Evolutionary conservation across 106 monocot genomes (phyloP).

Genomic region (Acanthochlamys bracteata): DNA sequence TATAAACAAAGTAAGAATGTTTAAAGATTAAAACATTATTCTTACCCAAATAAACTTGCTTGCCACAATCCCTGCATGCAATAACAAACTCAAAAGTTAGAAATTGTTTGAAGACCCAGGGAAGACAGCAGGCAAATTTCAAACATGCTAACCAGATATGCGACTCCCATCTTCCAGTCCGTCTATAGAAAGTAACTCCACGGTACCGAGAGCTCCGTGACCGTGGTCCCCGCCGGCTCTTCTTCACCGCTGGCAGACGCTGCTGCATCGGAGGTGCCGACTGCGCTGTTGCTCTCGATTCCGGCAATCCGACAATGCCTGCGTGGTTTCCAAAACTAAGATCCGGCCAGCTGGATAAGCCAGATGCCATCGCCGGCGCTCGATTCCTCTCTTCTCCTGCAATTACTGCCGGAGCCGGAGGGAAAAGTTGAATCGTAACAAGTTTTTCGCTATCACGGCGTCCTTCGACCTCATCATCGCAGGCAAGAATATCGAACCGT

Average conservation of each 20-base stretch:
- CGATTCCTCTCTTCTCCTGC: no score
- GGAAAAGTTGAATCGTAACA: slow-evolving; percentile 31
- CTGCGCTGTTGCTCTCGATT: slow-evolving; percentile 3
- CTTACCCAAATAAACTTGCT: slow-evolving; percentile 81
- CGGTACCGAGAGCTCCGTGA: slow-evolving; percentile 81
- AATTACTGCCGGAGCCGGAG: background rate
- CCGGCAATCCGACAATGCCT: slow-evolving; percentile 4
- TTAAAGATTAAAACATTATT: background rate
- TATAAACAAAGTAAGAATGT: background rate
- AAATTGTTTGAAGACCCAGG: no score
- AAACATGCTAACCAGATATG: slow-evolving; percentile 54
- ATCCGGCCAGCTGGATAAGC: slow-evolving; percentile 30
- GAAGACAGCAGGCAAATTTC: background rate
- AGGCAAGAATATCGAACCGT: slow-evolving; percentile 46
- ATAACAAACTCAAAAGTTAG: background rate
- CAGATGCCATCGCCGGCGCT: background rate
- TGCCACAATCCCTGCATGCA: slow-evolving; percentile 74
- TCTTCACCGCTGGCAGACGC: slow-evolving; percentile 41
- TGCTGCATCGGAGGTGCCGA: slow-evolving; percentile 15
- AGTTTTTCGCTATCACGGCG: slow-evolving; percentile 8
- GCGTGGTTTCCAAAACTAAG: slow-evolving; percentile 26
- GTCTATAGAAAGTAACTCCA: slow-evolving; percentile 77
- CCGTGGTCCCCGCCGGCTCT: slow-evolving; percentile 72
- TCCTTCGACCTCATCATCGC: slow-evolving; percentile 17
- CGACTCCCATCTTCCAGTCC: slow-evolving; percentile 90